Conservation (phyloP, 1,284 basidiomycete genomes). For the Coniferiporia weirii region DNA sequence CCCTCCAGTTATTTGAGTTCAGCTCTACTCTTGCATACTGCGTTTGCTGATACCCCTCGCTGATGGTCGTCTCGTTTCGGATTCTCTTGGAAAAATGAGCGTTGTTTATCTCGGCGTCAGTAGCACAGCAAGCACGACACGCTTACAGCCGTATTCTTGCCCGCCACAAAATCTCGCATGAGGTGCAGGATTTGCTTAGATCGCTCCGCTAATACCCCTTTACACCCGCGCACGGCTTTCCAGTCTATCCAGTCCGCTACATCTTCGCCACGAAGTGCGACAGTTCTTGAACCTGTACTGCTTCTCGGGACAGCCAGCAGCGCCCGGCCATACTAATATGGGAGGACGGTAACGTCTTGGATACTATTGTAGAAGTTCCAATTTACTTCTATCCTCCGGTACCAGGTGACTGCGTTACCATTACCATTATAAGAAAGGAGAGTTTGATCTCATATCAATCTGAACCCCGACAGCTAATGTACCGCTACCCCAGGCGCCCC, state of each 20-base stretch:
- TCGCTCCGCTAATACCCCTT: not conserved
- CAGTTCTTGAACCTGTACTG: too few species aligned
- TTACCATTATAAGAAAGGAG: slow-evolving; percentile 1
- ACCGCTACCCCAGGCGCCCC: not conserved
- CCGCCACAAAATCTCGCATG: not conserved
- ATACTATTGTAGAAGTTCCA: not conserved
- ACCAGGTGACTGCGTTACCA: slow-evolving; percentile 6
- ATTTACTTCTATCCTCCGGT: not conserved
- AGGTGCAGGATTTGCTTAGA: not conserved
- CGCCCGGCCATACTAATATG: not conserved
- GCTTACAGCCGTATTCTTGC: not conserved
- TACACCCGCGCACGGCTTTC: not conserved
- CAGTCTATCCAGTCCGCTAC: too few species aligned
- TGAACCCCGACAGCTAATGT: not conserved
- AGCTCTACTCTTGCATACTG: not conserved
- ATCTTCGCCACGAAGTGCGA: too few species aligned
- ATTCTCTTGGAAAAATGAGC: not conserved
- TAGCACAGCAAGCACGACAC: not conserved
- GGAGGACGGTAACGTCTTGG: not conserved
- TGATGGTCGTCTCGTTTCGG: not conserved
- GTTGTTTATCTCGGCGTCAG: not conserved
- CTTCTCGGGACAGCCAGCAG: not conserved
- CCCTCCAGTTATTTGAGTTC: not conserved
- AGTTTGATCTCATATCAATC: slow-evolving; percentile 7
- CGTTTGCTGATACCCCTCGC: not conserved